Base-by-base conservation (phyloP, 2,329 filamentous ascomycete genomes). In the Microsporum canis region DNA sequence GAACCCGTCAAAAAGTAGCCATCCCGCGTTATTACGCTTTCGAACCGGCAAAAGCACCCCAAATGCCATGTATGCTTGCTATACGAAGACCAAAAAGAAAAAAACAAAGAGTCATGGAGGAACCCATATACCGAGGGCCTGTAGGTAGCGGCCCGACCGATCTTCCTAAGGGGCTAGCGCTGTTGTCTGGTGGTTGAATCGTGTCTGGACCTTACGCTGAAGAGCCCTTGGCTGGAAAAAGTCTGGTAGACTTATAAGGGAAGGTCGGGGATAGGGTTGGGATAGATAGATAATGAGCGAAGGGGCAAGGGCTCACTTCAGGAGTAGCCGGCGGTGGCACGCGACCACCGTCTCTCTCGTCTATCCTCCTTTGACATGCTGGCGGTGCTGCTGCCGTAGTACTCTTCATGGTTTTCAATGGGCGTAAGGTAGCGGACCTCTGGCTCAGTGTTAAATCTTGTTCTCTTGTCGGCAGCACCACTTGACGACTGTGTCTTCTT, bases 401-500 rank as follows among this genome's bases (percentile, higher is more conserved):
- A 79, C 58, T 78, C 78, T 17, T 78, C 75, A 3, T 73, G 71
- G 17, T 76, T 75, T 65, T 78, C 77, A 63, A 80, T 78, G 0
- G 77, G 77, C 1, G 76, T 78, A 57, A 80, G 73, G 61, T 74
- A 76, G 67, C 78, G 71, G 29, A 80, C 72, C 27, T 72, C 75
- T 3, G 77, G 77, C 4, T 75, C 74, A 41, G 71, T 72, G 43
- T 70, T 67, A 66, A 79, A 79, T 56, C 77, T 72, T 55, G 79
- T 74, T 53, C 71, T 71, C 64, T 77, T 77, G 58, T 61, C 61
- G 51, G 64, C 61, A 31, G 64, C 57, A 49, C 62, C 57, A 12
- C 63, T 59, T 1, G 65, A 62, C 61, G 59, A 53, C 2, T 69
- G 61, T 3, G 71, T 68, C 67, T 78, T 78, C 71, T 79, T 79